Evolutionary conservation across 305 asterid species (phyloP), one percentile per base, ranked within the genome.

Genomic region (Fraxinus paxiana): DNA sequence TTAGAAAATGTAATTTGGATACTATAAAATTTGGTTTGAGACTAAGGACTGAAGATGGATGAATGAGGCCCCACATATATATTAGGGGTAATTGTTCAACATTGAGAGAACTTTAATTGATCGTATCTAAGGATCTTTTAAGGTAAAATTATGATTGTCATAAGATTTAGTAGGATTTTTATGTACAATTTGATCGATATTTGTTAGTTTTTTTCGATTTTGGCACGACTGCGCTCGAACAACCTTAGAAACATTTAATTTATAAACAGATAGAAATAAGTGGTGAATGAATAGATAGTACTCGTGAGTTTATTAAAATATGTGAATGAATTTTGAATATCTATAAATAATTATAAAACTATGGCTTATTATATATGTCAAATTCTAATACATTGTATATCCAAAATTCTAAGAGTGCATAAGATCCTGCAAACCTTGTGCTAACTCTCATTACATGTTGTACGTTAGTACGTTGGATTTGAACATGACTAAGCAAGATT

Each of bases 21-120:
- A 13, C 56, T 46, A n/a, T 17, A 17, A 54, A n/a, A 51, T 4
- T 56, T 56, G 3, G 13, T 17, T 80, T 24, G 15, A 74, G 54
- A 43, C 54, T 13, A 41, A 2, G 10, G 51, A 41, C 0, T 41
- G 13, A 41, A 41, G 48, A 41, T 41, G 15, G 4, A 0, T 65
- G 74, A 24, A 63, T 17, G 6, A 15, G 1, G 54, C 31, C 84
- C 82, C 81, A 79, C 79, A 77, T 34, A 20, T 76, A 65, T 35
- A 38, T 83, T 69, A 17, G 26, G 59, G 75, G 77, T 80, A 76
- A 80, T 80, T 77, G 73, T 71, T 65, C 84, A 73, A 56, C 28
- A 0, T 56, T 56, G 67, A 56, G 69, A 59, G 30, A 20, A 6
- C 69, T 56, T 56, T 6, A 18, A 18, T 56, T 7, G 30, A 56